These are phyloP conservation scores for Diaporthe eres DNA, from an alignment of 2,329 filamentous ascomycete genomes.

Conservation along the genomic window DNA sequence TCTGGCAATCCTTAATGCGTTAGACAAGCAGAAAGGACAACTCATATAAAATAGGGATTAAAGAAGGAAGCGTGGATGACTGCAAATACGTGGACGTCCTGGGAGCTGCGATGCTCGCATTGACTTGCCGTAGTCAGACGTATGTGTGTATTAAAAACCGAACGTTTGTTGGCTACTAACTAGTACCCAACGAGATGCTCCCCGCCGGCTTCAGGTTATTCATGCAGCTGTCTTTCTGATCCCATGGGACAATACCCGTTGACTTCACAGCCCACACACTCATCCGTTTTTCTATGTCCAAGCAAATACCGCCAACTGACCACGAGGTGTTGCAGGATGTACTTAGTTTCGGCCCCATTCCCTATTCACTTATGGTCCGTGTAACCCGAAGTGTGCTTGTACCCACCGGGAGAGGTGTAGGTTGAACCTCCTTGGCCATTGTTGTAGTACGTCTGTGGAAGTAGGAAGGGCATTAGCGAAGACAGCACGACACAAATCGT, in stretches of 20 bases:
- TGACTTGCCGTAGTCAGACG: background rate
- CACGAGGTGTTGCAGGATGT: background rate
- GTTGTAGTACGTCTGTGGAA: constrained; percentile 72
- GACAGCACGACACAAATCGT: background rate
- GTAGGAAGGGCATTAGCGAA: background rate
- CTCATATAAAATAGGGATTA: background rate
- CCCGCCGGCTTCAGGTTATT: background rate
- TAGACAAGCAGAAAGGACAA: too few species aligned
- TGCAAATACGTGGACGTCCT: background rate
- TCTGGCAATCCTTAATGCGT: background rate
- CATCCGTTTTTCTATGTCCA: background rate
- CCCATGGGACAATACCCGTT: background rate
- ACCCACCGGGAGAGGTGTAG: constrained; percentile 71
- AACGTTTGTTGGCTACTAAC: background rate
- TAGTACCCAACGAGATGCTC: background rate
- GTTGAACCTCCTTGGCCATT: constrained; percentile 68
- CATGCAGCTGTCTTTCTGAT: background rate
- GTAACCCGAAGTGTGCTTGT: constrained; percentile 47
- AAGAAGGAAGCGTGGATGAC: background rate
- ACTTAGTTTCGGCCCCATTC: background rate
- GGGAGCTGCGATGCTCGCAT: background rate
- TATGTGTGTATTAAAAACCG: background rate
- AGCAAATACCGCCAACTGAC: background rate
- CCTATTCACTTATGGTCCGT: constrained; percentile 36
- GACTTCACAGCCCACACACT: background rate